Conservation (phyloP, 768 basidiomycete species). For the Cubamyces sp. region DNA sequence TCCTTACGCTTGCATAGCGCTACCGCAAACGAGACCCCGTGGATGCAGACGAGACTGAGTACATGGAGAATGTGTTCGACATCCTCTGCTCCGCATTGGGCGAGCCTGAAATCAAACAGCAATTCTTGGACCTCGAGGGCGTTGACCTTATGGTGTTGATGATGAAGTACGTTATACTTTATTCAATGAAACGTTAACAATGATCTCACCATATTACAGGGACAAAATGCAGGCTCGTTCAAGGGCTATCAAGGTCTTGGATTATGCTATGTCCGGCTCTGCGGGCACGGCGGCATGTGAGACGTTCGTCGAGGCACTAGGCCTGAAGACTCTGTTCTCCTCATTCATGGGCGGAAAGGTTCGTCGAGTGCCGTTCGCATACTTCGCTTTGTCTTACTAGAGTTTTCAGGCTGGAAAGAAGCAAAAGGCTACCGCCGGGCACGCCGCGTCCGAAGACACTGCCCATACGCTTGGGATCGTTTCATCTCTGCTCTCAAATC, state of each 20-base stretch:
- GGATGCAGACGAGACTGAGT: slow-evolving; percentile 91
- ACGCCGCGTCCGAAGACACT: slow-evolving; percentile 75
- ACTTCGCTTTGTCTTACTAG: neutral
- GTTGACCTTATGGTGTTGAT: slow-evolving; percentile 97
- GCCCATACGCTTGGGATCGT: slow-evolving; percentile 88
- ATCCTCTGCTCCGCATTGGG: slow-evolving; percentile 82
- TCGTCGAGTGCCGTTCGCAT: neutral
- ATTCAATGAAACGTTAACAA: neutral
- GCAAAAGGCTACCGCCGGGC: slow-evolving; percentile 51
- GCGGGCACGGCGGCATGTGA: slow-evolving; percentile 73
- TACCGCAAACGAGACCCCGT: slow-evolving; percentile 84
- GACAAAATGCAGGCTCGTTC: slow-evolving; percentile 82
- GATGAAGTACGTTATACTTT: slow-evolving; percentile 74
- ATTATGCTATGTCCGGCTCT: slow-evolving; percentile 85
- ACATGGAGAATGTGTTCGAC: slow-evolving; percentile 98
- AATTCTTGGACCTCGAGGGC: slow-evolving; percentile 90
- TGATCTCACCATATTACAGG: slow-evolving; percentile 42
- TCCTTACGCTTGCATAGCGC: slow-evolving; percentile 53
- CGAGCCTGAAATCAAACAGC: slow-evolving; percentile 76
- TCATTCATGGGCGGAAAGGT: slow-evolving; percentile 87
- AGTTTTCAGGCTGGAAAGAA: slow-evolving; percentile 53
- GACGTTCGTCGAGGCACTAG: slow-evolving; percentile 84
- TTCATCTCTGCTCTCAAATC: slow-evolving; percentile 84
- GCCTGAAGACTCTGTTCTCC: slow-evolving; percentile 88
- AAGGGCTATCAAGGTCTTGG: slow-evolving; percentile 87